These are phyloP conservation scores for Lodderomyces beijingensis DNA, from an alignment of 1,139 yeast species.

Conservation along the genomic window DNA sequence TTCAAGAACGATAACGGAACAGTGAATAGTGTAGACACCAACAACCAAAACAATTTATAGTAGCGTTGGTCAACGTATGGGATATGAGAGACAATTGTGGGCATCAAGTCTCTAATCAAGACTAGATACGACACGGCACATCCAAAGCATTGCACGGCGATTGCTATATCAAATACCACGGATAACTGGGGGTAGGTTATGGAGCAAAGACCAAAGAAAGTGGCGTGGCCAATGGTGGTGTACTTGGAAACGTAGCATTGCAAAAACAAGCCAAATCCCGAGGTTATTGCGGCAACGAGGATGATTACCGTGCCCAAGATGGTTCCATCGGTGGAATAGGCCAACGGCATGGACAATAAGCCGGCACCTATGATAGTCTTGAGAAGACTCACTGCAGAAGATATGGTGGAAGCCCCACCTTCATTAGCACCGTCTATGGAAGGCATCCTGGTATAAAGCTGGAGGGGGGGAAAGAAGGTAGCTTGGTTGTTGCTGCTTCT, in stretches of 20 bases:
- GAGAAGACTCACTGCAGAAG: conserved; percentile 56
- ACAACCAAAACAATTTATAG: conserved; percentile 35
- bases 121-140: conserved; percentile 45
- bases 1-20: conserved; percentile 41
- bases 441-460: no score
- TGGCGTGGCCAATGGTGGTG: conserved; percentile 70
- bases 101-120: conserved; percentile 45
- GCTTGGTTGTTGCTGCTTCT: no score
- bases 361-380: conserved; percentile 90
- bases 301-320: conserved; percentile 63
- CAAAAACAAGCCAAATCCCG: conserved; percentile 75
- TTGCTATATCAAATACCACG: conserved; percentile 79
- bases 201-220: conserved; percentile 80
- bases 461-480: no score
- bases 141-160: conserved; percentile 74
- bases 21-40: conserved; percentile 29
- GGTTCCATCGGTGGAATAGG: conserved; percentile 82
- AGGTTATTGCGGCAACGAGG: conserved; percentile 68
- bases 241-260: conserved; percentile 72
- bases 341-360: conserved; percentile 85
- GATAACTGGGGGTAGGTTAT: conserved; percentile 83
- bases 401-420: conserved; percentile 30
- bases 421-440: conserved; percentile 1
- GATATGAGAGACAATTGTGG: conserved; percentile 28
- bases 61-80: conserved; percentile 20